phyloP scores from a whole-genome alignment of 371 early-diverging fungal species.

The Mucor mucedo region DNA sequence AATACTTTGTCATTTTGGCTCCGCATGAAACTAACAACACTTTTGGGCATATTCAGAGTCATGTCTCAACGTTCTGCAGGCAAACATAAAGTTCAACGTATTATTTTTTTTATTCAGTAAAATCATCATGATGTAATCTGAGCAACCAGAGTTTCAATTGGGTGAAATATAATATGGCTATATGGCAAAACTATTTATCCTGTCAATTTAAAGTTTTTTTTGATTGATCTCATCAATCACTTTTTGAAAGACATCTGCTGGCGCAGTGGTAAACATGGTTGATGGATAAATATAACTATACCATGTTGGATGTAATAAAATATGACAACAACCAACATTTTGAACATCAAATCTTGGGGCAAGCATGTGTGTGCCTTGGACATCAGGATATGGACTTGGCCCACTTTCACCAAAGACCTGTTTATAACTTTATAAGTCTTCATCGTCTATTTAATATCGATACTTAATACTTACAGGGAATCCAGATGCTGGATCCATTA shows the following conservation, averaged over 20 bases:
- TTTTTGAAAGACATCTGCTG: slow-evolving; percentile 59
- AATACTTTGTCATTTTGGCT: no score
- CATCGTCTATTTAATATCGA: not conserved
- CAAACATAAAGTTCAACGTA: no score
- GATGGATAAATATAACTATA: slow-evolving; percentile 87
- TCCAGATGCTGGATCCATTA: slow-evolving; percentile 94
- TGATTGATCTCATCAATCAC: slow-evolving; percentile 36
- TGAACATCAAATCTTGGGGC: slow-evolving; percentile 66
- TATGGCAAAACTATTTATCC: no score
- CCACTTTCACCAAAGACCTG: slow-evolving; percentile 66
- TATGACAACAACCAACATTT: slow-evolving; percentile 83
- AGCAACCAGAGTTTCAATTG: no score
- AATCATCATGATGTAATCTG: no score
- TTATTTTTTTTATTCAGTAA: no score
- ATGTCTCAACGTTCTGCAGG: no score
- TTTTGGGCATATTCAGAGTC: no score
- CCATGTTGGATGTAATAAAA: slow-evolving; percentile 87
- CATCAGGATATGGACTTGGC: slow-evolving; percentile 85
- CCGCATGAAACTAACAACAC: no score
- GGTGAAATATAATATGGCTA: no score
- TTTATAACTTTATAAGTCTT: not conserved
- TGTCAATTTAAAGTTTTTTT: not conserved
- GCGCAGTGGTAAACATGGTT: slow-evolving; percentile 85
- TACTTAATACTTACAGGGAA: slow-evolving; percentile 67
- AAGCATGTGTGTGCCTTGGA: slow-evolving; percentile 76